These are phyloP conservation scores for Paxillus involutus DNA, from an alignment of 768 basidiomycete genomes.

Conservation along the genomic window DNA sequence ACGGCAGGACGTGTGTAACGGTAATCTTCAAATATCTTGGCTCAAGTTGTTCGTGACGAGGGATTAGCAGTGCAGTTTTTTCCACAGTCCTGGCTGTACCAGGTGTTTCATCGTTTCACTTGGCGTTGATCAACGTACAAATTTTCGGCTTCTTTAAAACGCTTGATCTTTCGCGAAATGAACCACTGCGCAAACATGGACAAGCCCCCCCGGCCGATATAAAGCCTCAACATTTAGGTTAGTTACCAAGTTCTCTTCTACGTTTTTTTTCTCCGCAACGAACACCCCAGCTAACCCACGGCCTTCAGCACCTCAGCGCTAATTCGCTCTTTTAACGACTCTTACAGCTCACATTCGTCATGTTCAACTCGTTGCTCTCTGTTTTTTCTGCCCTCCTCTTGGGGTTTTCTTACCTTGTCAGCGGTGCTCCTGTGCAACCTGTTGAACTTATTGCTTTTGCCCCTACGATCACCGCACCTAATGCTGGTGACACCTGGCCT, in stretches of 20 bases:
- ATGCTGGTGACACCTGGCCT: conserved; percentile 34
- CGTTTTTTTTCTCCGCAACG: not conserved
- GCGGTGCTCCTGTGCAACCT: conserved; percentile 27
- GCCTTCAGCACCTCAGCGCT: conserved; percentile 5
- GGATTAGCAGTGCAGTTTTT: not conserved
- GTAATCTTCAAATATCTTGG: not conserved
- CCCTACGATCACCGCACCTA: conserved; percentile 44
- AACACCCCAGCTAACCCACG: not conserved
- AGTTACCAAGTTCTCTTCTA: not conserved
- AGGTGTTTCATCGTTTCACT: not conserved
- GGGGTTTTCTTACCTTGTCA: conserved; percentile 24
- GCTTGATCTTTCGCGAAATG: conserved; percentile 4
- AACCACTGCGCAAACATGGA: conserved; percentile 18
- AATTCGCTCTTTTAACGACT: conserved; percentile 21
- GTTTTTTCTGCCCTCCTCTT: conserved; percentile 34
- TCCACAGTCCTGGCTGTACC: not conserved
- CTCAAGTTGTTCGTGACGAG: not conserved
- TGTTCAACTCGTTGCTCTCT: conserved; percentile 22
- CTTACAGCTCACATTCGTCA: conserved; percentile 4
- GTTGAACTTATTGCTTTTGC: conserved; percentile 36
- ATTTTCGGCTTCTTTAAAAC: not conserved
- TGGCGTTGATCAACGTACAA: not conserved
- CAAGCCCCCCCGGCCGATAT: conserved; percentile 20
- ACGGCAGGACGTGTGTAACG: not conserved
- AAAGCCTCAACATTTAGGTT: conserved; percentile 9